phyloP scores from a whole-genome alignment of 2,329 filamentous ascomycete species.

The Mollisia scopiformis region DNA sequence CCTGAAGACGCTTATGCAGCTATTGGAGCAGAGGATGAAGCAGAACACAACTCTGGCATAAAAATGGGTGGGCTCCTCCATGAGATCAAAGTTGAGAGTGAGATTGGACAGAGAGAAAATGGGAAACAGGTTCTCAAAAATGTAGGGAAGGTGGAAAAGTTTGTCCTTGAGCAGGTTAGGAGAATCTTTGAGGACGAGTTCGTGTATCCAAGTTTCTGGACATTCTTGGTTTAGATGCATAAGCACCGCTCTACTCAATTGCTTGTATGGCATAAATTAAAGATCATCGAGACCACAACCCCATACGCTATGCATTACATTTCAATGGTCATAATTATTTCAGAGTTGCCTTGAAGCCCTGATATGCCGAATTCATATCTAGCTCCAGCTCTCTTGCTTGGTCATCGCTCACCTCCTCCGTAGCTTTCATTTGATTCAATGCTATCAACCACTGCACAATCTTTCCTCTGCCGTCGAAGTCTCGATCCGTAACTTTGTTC shows the following conservation, averaged over 20 bases:
- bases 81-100: constrained; percentile 94
- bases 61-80: constrained; percentile 78
- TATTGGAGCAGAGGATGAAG: constrained; percentile 43
- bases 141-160: constrained; percentile 97
- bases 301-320: constrained; percentile 25
- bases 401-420: constrained; percentile 84
- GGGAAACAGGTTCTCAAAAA: constrained; percentile 97
- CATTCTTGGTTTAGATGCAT: constrained; percentile 74
- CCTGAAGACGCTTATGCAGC: constrained; percentile 86
- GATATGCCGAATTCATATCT: constrained; percentile 92
- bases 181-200: constrained; percentile 98
- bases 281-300: constrained; percentile 9
- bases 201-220: constrained; percentile 98
- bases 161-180: constrained; percentile 94
- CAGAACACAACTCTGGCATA: constrained; percentile 34
- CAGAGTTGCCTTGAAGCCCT: constrained; percentile 74
- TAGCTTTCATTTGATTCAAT: constrained; percentile 96
- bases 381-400: constrained; percentile 88
- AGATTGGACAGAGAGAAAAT: constrained; percentile 90
- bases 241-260: not conserved
- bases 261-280: not conserved
- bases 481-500: constrained; percentile 92
- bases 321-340: constrained; percentile 19
- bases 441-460: constrained; percentile 99
- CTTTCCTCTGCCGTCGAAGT: constrained; percentile 94